Evolutionary conservation across 345 rosid species (phyloP), one percentile per base, ranked within the genome.

Genomic region (Citrus trifoliata): DNA sequence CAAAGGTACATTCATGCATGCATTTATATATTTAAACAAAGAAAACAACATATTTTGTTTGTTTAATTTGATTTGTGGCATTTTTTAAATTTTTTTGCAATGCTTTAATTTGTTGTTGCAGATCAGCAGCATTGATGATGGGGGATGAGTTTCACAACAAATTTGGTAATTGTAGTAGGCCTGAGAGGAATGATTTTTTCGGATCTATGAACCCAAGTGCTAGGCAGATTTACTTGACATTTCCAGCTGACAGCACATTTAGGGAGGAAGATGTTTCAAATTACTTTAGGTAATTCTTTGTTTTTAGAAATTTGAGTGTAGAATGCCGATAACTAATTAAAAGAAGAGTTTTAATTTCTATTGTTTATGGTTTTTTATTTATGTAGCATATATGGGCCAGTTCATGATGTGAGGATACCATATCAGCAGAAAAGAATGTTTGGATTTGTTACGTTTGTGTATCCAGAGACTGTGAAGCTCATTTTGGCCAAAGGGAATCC

Each of bases 341-440:
- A 9, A 35, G 14, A 64, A 13, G 48, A 71, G 22, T 12, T 6
- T 12, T 18, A 33, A 14, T 32, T 35, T 73, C 67, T 27, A 12
- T 71, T 79, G 67, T 79, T 62, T 67, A 46, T 46, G 71, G 67
- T 59, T 65, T 68, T 62, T 73, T 1, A 46, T 71, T 32, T 62
- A 63, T 53, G 67, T 63, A 91, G 95, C 75, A 87, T 82, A 6
- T 91, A 89, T 72, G 93, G 95, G 62, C 95, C 93, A 4, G 95
- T 91, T 22, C 93, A 91, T 83, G 95, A 91, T 80, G 95, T 91
- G 80, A 86, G 95, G 79, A 91, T 91, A 59, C 95, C 95, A n/a
- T 91, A 89, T 73, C 95, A 91, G 80, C 93, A 89, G 86, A 91
- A 91, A 87, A 84, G 95, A 69, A 91, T 91, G 95, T 91, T 91